Evolutionary conservation across 108 stramenopile species (phyloP).

Genomic region (Pseudonitzschia delicatissima): DNA sequence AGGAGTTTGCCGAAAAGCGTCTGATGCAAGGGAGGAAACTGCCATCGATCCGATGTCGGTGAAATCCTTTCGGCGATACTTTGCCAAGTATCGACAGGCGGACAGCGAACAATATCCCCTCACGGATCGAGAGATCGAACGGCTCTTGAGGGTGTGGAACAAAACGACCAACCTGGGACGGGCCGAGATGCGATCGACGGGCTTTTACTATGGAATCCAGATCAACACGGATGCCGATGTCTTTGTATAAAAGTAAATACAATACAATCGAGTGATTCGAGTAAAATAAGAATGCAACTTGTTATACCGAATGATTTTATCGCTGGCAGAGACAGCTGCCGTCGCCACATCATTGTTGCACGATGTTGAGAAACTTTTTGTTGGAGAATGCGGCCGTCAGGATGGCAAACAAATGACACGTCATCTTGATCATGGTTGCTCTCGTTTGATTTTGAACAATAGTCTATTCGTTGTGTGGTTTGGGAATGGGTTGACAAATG

Average conservation of each 20-base stretch:
- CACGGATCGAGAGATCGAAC: conserved; percentile 79
- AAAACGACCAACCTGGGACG: conserved; percentile 36
- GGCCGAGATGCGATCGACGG: conserved; percentile 68
- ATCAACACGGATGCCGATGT: conserved; percentile 75
- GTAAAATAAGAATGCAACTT: too few species aligned
- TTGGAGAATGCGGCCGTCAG: too few species aligned
- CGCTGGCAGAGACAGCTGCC: too few species aligned
- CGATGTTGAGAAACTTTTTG: too few species aligned
- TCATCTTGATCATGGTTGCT: too few species aligned
- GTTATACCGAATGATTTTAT: too few species aligned
- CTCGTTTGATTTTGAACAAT: too few species aligned
- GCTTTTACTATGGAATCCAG: conserved; percentile 68
- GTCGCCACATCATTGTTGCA: too few species aligned
- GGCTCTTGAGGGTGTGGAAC: conserved; percentile 67
- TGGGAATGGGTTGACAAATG: too few species aligned
- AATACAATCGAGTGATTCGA: too few species aligned
- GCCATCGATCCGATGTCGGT: conserved; percentile 76
- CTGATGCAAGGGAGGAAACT: conserved; percentile 49
- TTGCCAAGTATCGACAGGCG: conserved; percentile 72
- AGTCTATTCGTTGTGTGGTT: too few species aligned
- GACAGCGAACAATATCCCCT: conserved; percentile 62
- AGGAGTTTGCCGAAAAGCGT: conserved; percentile 69
- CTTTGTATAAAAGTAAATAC: conserved; percentile 16
- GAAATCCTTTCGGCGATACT: conserved; percentile 75
- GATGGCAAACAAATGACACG: too few species aligned